Percentiles rank a stretch among this genome's conserved stretches.
These are phyloP conservation scores for Diplotaxis tenuifolia DNA, from an alignment of 345 rosid genomes.

Conservation along the genomic window DNA sequence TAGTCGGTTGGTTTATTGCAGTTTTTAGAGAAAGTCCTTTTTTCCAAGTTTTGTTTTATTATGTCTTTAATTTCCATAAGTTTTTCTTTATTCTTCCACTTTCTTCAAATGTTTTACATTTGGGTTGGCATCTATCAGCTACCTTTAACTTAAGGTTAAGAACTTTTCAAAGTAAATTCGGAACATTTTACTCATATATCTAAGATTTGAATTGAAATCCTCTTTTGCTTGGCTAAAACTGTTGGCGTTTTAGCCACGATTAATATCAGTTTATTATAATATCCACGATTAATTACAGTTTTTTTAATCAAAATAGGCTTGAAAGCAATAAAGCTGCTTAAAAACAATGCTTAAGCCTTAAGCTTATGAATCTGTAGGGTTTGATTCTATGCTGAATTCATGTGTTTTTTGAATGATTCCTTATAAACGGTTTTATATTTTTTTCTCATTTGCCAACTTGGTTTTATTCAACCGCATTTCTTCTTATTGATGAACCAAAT, in stretches of 20 bases:
- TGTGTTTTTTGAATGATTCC: no score
- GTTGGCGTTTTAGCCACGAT: no score
- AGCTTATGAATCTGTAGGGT: not conserved
- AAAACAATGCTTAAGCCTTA: no score
- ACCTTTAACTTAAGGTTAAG: not conserved
- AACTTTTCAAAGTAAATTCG: not conserved
- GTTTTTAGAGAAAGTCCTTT: constrained; percentile 1
- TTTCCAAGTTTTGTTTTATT: constrained; percentile 22
- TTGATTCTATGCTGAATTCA: not conserved
- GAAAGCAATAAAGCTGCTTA: no score
- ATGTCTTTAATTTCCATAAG: constrained; percentile 12
- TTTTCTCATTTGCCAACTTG: not conserved
- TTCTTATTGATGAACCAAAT: not conserved
- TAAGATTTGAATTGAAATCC: not conserved
- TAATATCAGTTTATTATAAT: no score
- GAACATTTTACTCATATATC: not conserved
- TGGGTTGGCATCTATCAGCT: constrained; percentile 17
- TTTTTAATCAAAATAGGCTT: no score
- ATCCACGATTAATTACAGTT: no score
- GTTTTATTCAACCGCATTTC: not conserved
- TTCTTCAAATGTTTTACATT: not conserved
- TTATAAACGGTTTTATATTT: not conserved
- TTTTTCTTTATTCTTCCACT: not conserved
- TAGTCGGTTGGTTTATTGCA: constrained; percentile 34
- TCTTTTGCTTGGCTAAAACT: not conserved